Evolutionary conservation across 2,329 filamentous ascomycete genomes (phyloP), one percentile per base, ranked within the genome.

Genomic region (Alternaria atra): DNA sequence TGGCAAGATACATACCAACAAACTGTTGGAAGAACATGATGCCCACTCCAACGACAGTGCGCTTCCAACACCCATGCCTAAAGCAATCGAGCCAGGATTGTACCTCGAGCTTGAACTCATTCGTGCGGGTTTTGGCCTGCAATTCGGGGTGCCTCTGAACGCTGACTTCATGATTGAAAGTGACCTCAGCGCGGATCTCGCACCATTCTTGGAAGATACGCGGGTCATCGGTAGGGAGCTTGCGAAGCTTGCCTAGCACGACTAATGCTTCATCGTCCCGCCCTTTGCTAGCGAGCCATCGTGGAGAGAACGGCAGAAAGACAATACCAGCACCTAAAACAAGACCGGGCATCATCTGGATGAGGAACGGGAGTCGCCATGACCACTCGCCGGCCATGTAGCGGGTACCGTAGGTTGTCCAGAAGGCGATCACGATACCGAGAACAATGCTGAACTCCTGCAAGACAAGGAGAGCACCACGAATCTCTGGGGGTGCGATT

Each of bases 251-350:
- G 5, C 76, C 75, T 0, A 88, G 75, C n/a, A 78, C 81, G 7
- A 77, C 59, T 6, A 87, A 74, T 0, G 83, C 81, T 56, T 87
- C 85, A 5, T 83, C 76, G 32, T 85, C 77, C 3, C 73, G 73
- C 35, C 73, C 72, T 63, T 74, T 73, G 40, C 79, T 80, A 7
- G 80, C 80, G 0, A 87, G 80, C 80, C 85, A 87, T 30, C 86
- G 79, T 0, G 86, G 86, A 0, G 85, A 87, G 66, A 84, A 87
- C 0, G 86, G 86, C 40, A 86, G 77, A 61, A 84, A 79, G 25
- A 75, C 62, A 27, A 85, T 82, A 8, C 81, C 81, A 30, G 70
- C 44, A 46, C 79, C 74, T 29, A 82, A 68, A 58, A 78, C 69
- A 4, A 80, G 64, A 9, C 80, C 80, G 5, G 79, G 77, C 5